These are phyloP conservation scores for Papiliotrema fonsecae DNA, from an alignment of 1,284 basidiomycete genomes.

Conservation along the genomic window DNA sequence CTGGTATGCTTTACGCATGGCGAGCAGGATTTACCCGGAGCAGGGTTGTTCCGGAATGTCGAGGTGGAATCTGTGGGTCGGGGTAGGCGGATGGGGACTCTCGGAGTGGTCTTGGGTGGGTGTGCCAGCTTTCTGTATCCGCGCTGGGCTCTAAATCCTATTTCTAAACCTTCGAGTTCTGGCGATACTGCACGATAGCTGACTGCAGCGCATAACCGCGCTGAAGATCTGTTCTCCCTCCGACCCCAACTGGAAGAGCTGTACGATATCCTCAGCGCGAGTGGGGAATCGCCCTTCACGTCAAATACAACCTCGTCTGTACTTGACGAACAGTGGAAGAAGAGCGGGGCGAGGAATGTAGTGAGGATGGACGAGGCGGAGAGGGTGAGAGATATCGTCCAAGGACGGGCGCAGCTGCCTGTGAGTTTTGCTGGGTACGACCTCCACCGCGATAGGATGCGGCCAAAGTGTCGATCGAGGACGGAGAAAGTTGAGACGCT, in stretches of 20 bases:
- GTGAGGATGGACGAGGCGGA: background rate
- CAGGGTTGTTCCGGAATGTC: constrained; percentile 32
- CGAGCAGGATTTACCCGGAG: constrained; percentile 16
- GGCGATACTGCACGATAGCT: background rate
- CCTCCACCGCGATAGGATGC: background rate
- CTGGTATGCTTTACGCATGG: constrained; percentile 31
- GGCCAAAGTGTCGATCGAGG: no score
- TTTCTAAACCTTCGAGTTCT: background rate
- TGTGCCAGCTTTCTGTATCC: background rate
- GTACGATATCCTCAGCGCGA: constrained; percentile 29
- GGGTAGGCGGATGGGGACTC: constrained; percentile 39
- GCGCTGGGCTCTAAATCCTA: background rate
- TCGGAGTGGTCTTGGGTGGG: constrained; percentile 38
- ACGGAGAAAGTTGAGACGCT: background rate
- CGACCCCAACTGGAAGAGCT: constrained; percentile 18
- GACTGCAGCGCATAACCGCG: background rate
- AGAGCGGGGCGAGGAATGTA: background rate
- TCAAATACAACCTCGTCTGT: constrained; percentile 4
- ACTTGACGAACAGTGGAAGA: constrained; percentile 18
- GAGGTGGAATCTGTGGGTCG: constrained; percentile 18
- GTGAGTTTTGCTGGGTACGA: constrained; percentile 4
- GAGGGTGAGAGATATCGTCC: constrained; percentile 1
- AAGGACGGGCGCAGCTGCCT: background rate
- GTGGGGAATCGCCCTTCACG: constrained; percentile 8
- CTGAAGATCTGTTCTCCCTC: constrained; percentile 21